These are phyloP conservation scores for Flaveria floridana DNA, from an alignment of 140 eudicot species.

Conservation along the genomic window DNA sequence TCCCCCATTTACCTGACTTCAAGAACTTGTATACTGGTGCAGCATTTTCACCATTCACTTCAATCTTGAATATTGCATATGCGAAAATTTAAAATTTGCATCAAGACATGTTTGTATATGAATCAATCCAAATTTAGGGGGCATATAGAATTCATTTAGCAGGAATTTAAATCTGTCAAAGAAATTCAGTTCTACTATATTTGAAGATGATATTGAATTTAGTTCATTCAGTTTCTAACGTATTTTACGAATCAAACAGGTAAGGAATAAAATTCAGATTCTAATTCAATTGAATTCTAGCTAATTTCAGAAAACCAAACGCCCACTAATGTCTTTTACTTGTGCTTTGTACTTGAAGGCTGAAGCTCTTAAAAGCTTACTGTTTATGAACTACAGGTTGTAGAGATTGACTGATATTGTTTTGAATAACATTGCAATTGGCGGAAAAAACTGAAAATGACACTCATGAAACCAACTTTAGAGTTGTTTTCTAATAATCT, in stretches of 20 bases:
- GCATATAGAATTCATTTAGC: not conserved
- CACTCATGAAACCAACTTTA: slow-evolving; percentile 1
- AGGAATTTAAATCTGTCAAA: not conserved
- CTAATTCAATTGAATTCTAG: no score
- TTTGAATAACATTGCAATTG: not conserved
- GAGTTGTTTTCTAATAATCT: slow-evolving; percentile 4
- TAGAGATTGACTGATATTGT: not conserved
- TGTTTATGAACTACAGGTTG: not conserved
- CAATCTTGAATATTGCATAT: slow-evolving; percentile 43
- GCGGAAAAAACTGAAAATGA: not conserved
- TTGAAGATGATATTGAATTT: not conserved
- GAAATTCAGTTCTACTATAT: not conserved
- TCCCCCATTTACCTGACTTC: slow-evolving; percentile 79
- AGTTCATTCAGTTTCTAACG: not conserved
- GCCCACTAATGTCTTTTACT: not conserved
- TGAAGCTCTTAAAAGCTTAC: not conserved
- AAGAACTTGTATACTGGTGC: slow-evolving; percentile 75
- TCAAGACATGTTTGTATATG: not conserved
- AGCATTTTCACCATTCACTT: slow-evolving; percentile 70
- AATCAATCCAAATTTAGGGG: not conserved
- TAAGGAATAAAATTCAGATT: no score
- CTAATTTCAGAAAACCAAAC: not conserved
- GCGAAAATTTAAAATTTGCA: not conserved
- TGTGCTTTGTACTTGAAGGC: not conserved
- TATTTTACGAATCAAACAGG: no score